Conservation (phyloP, 1,139 yeast species). For the Yamadazyma triangularis region DNA sequence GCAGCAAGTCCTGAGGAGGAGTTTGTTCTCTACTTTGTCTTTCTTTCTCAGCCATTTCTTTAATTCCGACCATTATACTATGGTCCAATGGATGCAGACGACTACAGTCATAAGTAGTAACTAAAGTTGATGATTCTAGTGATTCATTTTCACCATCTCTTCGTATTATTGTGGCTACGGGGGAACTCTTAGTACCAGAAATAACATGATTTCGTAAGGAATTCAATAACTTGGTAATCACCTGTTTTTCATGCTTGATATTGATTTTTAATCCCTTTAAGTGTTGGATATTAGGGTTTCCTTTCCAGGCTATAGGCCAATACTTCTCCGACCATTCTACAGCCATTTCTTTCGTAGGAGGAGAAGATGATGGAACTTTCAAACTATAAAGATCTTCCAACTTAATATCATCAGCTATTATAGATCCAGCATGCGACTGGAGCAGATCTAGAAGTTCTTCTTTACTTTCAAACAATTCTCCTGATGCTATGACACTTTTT, state of each 20-base stretch:
- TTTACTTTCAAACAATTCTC: constrained; percentile 11
- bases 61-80: constrained; percentile 69
- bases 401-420: constrained; percentile 10
- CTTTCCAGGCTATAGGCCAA: constrained; percentile 96
- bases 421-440: constrained; percentile 6
- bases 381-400: constrained; percentile 8
- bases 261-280: constrained; percentile 51
- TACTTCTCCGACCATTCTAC: constrained; percentile 56
- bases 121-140: constrained; percentile 12
- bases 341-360: constrained; percentile 58
- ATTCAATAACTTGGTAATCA: constrained; percentile 23
- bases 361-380: constrained; percentile 33
- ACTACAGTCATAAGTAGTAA: constrained; percentile 16
- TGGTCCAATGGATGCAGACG: constrained; percentile 54
- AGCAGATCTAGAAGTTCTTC: constrained; percentile 7
- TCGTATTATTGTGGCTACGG: constrained; percentile 9
- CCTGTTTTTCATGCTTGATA: constrained; percentile 33
- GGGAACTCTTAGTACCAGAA: constrained; percentile 1
- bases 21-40: constrained; percentile 29
- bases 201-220: constrained; percentile 4
- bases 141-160: constrained; percentile 19
- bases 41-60: constrained; percentile 52
- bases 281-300: constrained; percentile 78
- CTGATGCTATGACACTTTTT: constrained; percentile 27
- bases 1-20: too few species aligned